phyloP scores from a whole-genome alignment of 2,329 filamentous ascomycete genomes.

The Domatiomyces globalis region DNA sequence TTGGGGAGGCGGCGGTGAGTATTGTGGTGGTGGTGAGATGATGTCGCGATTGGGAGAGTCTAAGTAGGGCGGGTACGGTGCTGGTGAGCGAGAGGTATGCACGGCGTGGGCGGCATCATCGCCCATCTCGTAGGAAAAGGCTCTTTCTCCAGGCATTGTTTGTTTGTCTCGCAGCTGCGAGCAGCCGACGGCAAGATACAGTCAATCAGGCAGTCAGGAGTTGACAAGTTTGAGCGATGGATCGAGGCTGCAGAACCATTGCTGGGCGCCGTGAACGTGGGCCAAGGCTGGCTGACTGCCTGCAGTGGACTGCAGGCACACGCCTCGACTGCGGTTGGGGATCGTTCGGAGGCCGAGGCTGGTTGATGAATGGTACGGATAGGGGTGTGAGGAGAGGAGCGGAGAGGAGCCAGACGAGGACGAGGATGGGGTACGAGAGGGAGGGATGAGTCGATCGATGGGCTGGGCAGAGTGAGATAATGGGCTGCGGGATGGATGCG shows the following conservation, averaged over 20 bases:
- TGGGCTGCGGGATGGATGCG: background rate
- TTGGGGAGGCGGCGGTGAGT: slow-evolving; percentile 11
- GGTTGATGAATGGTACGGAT: background rate
- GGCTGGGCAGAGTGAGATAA: no score
- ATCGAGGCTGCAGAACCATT: background rate
- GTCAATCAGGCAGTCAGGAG: background rate
- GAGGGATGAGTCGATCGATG: background rate
- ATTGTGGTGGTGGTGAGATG: slow-evolving; percentile 18
- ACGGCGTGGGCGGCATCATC: slow-evolving; percentile 10
- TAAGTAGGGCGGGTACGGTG: slow-evolving; percentile 10
- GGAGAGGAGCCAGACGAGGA: background rate
- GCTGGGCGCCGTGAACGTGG: background rate
- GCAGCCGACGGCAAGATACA: background rate
- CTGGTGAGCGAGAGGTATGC: slow-evolving; percentile 4
- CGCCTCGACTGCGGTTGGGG: background rate
- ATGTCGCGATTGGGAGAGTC: slow-evolving; percentile 15
- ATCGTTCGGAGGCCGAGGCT: background rate
- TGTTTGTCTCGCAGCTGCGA: background rate
- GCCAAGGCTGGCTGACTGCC: background rate
- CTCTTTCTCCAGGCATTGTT: slow-evolving; percentile 8
- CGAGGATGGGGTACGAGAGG: background rate
- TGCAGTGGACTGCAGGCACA: no score
- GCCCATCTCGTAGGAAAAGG: slow-evolving; percentile 19
- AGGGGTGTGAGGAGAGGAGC: no score
- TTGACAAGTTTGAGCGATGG: background rate